Evolutionary conservation across 2,329 filamentous ascomycete genomes (phyloP), one percentile per base, ranked within the genome.

Genomic region (Ceratocystis ficicola): DNA sequence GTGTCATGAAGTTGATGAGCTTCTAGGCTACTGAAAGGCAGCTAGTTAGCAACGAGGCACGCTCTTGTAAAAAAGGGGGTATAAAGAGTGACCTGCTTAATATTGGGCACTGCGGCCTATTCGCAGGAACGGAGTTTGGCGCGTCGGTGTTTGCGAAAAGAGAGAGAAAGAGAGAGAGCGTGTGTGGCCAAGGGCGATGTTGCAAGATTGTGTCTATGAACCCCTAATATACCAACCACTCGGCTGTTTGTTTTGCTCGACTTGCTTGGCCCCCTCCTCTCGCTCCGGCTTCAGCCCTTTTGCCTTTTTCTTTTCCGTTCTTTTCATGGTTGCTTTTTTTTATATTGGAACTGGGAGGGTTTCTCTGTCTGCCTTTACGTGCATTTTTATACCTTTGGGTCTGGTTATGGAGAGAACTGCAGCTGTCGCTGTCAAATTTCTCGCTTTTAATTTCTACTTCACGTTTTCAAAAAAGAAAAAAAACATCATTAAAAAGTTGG

Each of bases 1-100:
- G 63, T 25, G 60, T 68, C 60, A 61, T 63, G 59, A 68, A 36
- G 48, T 55, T 68, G 60, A 68, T 68, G 66, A 61, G 32, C 50
- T 65, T 68, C 44, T 68, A 44, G 52, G 57, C 10, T 22, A 1
- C 52, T 20, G 17, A 32, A 2, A 50, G 22, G 46, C 6, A 22
- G 17, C 15, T n/a, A 50, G 46, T 20, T n/a, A 50, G 46, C 4
- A 20, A 20, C 6, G 4, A 12, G 6, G 46, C 46, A 50, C 10
- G 46, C 17, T 50, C 22, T n/a, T 50, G 17, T 10, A 17, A n/a
- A 32, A 32, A 8, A 22, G 12, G 15, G 25, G 28, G 20, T 6
- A 20, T 7, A 20, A 20, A 48, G n/a, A n/a, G 12, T 52, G 20
- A 15, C 28, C 7, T 30, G 8, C 3, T 59, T 59, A 32, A 36